A percentile compares a stretch with the other conserved stretches of the same genome.
Conservation (phyloP, 106 monocot genomes). For the Dendrobium catenatum region DNA sequence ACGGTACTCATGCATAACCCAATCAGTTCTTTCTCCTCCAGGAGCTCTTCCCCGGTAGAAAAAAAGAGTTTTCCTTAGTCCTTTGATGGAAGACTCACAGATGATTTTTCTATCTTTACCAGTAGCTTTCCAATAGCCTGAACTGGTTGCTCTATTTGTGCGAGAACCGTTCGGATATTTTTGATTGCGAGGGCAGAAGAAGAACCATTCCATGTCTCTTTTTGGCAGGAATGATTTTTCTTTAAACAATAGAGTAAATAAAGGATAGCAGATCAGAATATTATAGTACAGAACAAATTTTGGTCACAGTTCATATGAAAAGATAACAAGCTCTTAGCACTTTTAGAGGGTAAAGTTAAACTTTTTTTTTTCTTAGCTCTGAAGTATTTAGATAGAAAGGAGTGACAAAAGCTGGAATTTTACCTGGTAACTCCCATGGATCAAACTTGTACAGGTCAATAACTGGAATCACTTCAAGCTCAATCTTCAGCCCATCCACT, state of each 20-base stretch:
- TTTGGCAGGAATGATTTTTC: conserved; percentile 86
- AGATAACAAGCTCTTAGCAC: too few relatives aligned
- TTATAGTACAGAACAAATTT: neutral
- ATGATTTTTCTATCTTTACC: conserved; percentile 75
- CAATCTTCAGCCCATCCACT: conserved; percentile 46
- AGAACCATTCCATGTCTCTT: conserved; percentile 90
- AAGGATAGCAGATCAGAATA: neutral
- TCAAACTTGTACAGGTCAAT: conserved; percentile 74
- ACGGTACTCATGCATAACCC: conserved; percentile 94
- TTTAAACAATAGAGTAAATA: conserved; percentile 14
- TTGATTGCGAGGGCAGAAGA: conserved; percentile 81
- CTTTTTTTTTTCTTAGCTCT: too few relatives aligned
- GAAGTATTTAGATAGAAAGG: neutral
- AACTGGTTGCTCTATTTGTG: conserved; percentile 68
- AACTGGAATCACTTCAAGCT: conserved; percentile 81
- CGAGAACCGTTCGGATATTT: conserved; percentile 88
- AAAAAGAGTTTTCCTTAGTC: conserved; percentile 82
- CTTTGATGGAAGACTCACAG: conserved; percentile 39
- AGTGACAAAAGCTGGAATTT: neutral
- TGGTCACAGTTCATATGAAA: neutral
- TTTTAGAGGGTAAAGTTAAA: too few relatives aligned
- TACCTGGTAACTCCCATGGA: conserved; percentile 84
- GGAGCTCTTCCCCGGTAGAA: conserved; percentile 84
- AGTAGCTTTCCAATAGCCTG: conserved; percentile 91
- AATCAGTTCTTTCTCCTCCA: conserved; percentile 77